Evolutionary conservation across 1,284 basidiomycete genomes (phyloP).

Genomic region (Puccinia polysora): DNA sequence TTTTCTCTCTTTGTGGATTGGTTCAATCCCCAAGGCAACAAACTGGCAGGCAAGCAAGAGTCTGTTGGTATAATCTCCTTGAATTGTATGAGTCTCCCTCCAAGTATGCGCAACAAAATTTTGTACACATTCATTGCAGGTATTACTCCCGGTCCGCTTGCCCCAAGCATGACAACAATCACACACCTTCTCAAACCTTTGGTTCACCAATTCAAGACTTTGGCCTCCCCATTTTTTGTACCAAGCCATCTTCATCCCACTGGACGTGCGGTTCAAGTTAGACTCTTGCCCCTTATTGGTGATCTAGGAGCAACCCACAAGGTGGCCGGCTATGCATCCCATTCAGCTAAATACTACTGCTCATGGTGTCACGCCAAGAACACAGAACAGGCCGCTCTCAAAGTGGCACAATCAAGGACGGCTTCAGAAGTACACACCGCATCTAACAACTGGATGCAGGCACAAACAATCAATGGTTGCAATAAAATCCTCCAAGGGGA

Average conservation of each 20-base stretch:
- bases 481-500: neutral
- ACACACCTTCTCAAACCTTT: neutral
- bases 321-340: conserved; percentile 1
- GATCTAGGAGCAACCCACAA: conserved; percentile 6
- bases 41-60: neutral
- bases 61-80: neutral
- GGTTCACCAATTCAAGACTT: neutral
- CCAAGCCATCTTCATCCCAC: neutral
- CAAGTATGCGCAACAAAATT: neutral
- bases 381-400: neutral
- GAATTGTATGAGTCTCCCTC: neutral
- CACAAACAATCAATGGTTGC: neutral
- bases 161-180: conserved; percentile 1
- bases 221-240: neutral
- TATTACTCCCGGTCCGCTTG: conserved; percentile 1
- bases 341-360: neutral
- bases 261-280: neutral
- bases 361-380: neutral
- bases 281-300: neutral
- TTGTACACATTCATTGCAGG: neutral
- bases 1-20: conserved; percentile 2
- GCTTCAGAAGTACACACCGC: neutral
- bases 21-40: neutral
- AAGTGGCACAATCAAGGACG: neutral
- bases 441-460: neutral